Conservation (phyloP, 495 filamentous ascomycete genomes). For the Trichoderma reesei region DNA sequence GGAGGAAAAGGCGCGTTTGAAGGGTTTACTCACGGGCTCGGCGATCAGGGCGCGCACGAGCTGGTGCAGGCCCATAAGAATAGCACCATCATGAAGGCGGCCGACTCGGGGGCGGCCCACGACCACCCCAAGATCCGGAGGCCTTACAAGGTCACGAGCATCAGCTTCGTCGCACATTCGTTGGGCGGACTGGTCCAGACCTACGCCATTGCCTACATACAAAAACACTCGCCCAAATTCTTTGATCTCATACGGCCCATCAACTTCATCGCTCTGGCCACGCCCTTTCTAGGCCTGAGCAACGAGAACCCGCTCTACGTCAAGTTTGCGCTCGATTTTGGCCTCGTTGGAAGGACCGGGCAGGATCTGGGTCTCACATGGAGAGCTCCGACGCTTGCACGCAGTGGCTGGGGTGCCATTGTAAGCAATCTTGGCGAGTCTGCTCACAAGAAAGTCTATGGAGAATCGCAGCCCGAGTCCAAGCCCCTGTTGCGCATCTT, state of each 20-base stretch:
- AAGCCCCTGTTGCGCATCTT: slow-evolving; percentile 88
- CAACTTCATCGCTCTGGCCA: slow-evolving; percentile 88
- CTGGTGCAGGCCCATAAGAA: slow-evolving; percentile 38
- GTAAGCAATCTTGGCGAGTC: slow-evolving; percentile 65
- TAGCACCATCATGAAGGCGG: slow-evolving; percentile 36
- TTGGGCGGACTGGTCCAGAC: slow-evolving; percentile 86
- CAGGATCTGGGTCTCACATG: slow-evolving; percentile 92
- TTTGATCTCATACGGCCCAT: slow-evolving; percentile 80
- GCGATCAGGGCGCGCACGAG: slow-evolving; percentile 17
- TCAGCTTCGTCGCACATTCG: slow-evolving; percentile 92
- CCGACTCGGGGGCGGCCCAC: slow-evolving; percentile 14
- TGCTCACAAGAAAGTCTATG: slow-evolving; percentile 52
- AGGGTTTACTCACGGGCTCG: slow-evolving; percentile 20
- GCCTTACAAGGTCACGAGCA: slow-evolving; percentile 81
- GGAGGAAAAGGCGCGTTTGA: slow-evolving; percentile 39
- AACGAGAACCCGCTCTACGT: slow-evolving; percentile 97
- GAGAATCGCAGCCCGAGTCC: slow-evolving; percentile 59
- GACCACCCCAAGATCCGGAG: slow-evolving; percentile 26
- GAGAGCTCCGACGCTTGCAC: slow-evolving; percentile 72
- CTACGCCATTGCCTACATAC: slow-evolving; percentile 94
- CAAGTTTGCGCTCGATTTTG: slow-evolving; percentile 92
- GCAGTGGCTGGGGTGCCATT: slow-evolving; percentile 80
- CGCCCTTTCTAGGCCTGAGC: slow-evolving; percentile 85
- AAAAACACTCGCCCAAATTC: slow-evolving; percentile 88
- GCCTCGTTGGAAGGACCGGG: slow-evolving; percentile 86